phyloP scores from a whole-genome alignment of 768 basidiomycete species.

The Xerocomellus amylosporus region DNA sequence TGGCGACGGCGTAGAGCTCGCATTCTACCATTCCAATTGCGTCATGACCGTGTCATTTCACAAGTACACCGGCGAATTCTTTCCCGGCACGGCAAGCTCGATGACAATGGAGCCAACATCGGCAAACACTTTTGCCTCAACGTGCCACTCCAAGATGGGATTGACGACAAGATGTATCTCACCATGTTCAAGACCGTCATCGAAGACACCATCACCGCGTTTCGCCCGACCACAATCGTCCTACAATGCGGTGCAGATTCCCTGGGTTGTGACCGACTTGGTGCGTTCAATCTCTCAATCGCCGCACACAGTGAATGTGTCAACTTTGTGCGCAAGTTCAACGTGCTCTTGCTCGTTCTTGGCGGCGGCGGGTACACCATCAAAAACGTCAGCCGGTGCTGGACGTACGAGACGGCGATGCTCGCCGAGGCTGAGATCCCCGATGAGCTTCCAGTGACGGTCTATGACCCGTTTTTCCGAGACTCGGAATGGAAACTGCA shows the following conservation, averaged over 20 bases:
- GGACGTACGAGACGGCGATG: constrained; percentile 97
- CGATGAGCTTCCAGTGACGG: constrained; percentile 82
- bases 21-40: constrained; percentile 97
- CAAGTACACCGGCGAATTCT: constrained; percentile 98
- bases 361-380: constrained; percentile 98
- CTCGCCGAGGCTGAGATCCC: constrained; percentile 81
- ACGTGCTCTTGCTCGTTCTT: constrained; percentile 87
- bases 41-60: constrained; percentile 99
- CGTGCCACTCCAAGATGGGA: constrained; percentile 91
- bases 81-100: constrained; percentile 93
- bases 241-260: constrained; percentile 98
- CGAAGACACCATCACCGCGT: constrained; percentile 88
- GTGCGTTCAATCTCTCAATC: constrained; percentile 98
- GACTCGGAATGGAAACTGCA: constrained; percentile 92
- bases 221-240: constrained; percentile 86
- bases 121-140: constrained; percentile 97
- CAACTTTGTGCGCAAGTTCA: constrained; percentile 91
- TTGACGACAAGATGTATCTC: constrained; percentile 97
- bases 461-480: constrained; percentile 91
- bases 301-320: constrained; percentile 98
- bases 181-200: constrained; percentile 95
- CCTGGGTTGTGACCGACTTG: constrained; percentile 89
- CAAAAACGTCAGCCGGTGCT: constrained; percentile 96
- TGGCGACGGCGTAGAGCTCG: constrained; percentile 96
- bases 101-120: constrained; percentile 83